These are phyloP conservation scores for Skeletonema potamos DNA, from an alignment of 108 stramenopile species.

Conservation along the genomic window DNA sequence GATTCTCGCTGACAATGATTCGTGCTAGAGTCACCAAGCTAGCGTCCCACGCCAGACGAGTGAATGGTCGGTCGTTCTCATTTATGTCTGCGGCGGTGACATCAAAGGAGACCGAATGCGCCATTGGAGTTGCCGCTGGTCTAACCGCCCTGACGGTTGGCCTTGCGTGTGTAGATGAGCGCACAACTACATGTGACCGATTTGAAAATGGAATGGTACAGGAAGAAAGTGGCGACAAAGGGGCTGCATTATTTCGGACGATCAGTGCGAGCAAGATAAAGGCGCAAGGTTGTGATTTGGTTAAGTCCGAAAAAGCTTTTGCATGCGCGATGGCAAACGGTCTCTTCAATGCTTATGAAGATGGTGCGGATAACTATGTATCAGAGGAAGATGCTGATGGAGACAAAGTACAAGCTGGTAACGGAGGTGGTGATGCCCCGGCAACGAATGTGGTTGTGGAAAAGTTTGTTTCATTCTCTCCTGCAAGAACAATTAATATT, in stretches of 20 bases:
- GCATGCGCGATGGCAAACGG: conserved; percentile 1
- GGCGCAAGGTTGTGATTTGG: not conserved
- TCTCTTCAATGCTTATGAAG: conserved; percentile 4
- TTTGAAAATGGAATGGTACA: not conserved
- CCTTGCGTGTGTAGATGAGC: not conserved
- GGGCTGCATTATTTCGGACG: not conserved
- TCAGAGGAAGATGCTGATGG: not conserved
- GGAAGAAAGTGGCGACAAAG: not conserved
- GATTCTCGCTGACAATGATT: not conserved
- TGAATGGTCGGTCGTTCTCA: not conserved
- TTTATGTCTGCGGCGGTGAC: not conserved
- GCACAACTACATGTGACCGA: not conserved
- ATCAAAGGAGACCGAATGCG: not conserved
- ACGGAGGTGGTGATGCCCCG: not conserved
- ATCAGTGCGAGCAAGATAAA: not conserved
- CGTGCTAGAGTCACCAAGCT: not conserved
- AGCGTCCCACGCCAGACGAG: not conserved
- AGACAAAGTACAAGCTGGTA: not conserved
- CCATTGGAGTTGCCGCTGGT: not conserved
- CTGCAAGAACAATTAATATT: not conserved
- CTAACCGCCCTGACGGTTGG: not conserved
- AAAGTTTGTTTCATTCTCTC: conserved; percentile 6
- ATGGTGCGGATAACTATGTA: not conserved
- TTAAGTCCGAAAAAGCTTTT: conserved; percentile 1
- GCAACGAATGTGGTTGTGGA: not conserved